Evolutionary conservation across 345 rosid genomes (phyloP), one percentile per base, ranked within the genome.

Genomic region (Citrus mangshanensis): DNA sequence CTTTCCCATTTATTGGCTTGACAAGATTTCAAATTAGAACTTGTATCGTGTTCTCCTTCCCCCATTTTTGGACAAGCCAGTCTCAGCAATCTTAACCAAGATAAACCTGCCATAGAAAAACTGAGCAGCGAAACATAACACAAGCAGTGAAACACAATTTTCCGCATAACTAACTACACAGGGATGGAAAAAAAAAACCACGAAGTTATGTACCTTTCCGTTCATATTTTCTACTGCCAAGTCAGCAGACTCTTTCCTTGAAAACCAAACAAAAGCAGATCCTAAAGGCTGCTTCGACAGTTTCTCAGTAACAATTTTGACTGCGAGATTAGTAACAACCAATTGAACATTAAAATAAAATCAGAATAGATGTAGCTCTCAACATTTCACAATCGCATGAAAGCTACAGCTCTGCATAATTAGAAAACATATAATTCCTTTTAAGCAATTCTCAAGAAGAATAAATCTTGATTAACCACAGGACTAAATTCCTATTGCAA

Each of bases 61-160:
- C 32, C 25, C 21, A 37, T 37, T 64, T 70, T 40, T 81, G 65
- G 84, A 85, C 79, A 79, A 72, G 14, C 87, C 87, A 56, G 89
- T 88, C 70, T 77, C 77, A 14, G 92, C 89, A 80, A 81, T 64
- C 72, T 87, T 85, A 77, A 86, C 93, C 24, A 79, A 84, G 69
- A 88, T 67, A 81, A 90, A 88, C 89, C 87, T 86, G 86, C 93
- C 89, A 72, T 86, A 82, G 55, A 88, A 88, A 74, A 90, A 88
- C 88, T 86, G 79, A 81, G 21, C 24, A 56, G 9, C 32, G 25
- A 7, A 54, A 73, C 51, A 46, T 13, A 72, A 64, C 56, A 35
- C 25, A 61, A 66, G 69, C 74, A 74, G 62, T 75, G 40, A 18
- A 58, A 83, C 37, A 30, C n/a, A 35, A 49, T 70, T 27, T 32